A percentile compares a stretch with the other conserved stretches of the same genome.
These are phyloP conservation scores for Rhizophagus sp. DNA, from an alignment of 192 early-diverging fungal species.

Conservation along the genomic window DNA sequence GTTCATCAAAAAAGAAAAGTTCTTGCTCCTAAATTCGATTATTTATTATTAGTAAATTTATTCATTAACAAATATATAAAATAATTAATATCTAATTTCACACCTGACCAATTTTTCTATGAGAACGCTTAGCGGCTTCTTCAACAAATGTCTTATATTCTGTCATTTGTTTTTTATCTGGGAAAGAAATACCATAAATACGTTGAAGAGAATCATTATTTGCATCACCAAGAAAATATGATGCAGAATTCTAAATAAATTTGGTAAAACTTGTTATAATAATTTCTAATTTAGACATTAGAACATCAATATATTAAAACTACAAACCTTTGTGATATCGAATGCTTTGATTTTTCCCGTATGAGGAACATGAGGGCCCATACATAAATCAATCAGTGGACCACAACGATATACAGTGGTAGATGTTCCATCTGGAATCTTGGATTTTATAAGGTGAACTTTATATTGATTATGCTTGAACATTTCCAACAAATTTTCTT, in stretches of 20 bases:
- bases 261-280: not conserved
- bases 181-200: slow-evolving; percentile 99
- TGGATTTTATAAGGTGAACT: slow-evolving; percentile 88
- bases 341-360: slow-evolving; percentile 94
- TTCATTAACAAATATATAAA: not conserved
- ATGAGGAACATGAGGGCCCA: slow-evolving; percentile 93
- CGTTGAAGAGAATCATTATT: slow-evolving; percentile 98
- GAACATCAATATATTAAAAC: not conserved
- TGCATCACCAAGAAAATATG: slow-evolving; percentile 97
- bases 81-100: not conserved
- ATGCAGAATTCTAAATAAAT: slow-evolving; percentile 81
- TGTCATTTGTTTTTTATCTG: slow-evolving; percentile 96
- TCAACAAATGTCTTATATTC: slow-evolving; percentile 95
- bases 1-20: slow-evolving; percentile 92
- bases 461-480: slow-evolving; percentile 99
- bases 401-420: slow-evolving; percentile 99
- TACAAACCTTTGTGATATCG: slow-evolving; percentile 75
- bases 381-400: slow-evolving; percentile 95
- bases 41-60: not conserved
- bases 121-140: slow-evolving; percentile 95
- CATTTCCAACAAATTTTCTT: slow-evolving; percentile 93
- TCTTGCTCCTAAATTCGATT: slow-evolving; percentile 77
- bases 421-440: slow-evolving; percentile 89
- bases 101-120: slow-evolving; percentile 90
- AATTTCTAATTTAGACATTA: not conserved